Evolutionary conservation across 805 yeast genomes (phyloP), one percentile per base, ranked within the genome.

Genomic region (Saccharomycopsis amapae): DNA sequence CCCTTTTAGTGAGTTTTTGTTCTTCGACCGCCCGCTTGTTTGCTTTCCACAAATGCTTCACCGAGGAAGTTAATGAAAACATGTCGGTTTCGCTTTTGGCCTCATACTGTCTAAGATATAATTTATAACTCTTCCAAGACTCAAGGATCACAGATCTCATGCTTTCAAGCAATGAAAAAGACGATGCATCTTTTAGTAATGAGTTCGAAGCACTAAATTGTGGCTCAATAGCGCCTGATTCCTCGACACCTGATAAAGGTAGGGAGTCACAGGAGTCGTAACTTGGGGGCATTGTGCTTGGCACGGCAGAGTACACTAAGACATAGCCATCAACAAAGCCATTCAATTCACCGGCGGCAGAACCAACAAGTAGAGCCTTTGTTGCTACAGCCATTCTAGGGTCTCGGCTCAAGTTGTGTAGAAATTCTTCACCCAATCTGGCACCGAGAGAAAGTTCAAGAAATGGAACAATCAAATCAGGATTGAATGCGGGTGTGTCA

Each of bases 271-370:
- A 7, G 3, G 61, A 64, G 12, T 69, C 71, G 54, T 81, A 81
- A 0, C 68, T 62, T 1, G 89, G 89, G 1, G 86, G 86, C 40
- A 66, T 67, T 26, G 66, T 54, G 19, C 75, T 69, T 0, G 94
- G 93, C 2, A 83, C 74, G 2, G 85, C 80, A 45, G 80, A 73
- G 59, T 82, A 84, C 39, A 80, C 78, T 31, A 81, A 68, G 36
- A 81, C 66, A 58, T 84, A 84, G 0, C 89, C 90, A 58, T 81
- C 82, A n/a, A 84, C 72, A 26, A 76, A 69, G 3, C 88, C 89
- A 57, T 84, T 82, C 54, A 84, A 61, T 49, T 82, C 90, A 36
- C 85, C 75, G 4, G 88, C 85, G 1, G 93, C 93, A 32, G 86
- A 78, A 4, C 87, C 90, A 2, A 81, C 85, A 10, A 84, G 60